Evolutionary conservation across 2,329 filamentous ascomycete species (phyloP).

Genomic region (Aphanocladium album): DNA sequence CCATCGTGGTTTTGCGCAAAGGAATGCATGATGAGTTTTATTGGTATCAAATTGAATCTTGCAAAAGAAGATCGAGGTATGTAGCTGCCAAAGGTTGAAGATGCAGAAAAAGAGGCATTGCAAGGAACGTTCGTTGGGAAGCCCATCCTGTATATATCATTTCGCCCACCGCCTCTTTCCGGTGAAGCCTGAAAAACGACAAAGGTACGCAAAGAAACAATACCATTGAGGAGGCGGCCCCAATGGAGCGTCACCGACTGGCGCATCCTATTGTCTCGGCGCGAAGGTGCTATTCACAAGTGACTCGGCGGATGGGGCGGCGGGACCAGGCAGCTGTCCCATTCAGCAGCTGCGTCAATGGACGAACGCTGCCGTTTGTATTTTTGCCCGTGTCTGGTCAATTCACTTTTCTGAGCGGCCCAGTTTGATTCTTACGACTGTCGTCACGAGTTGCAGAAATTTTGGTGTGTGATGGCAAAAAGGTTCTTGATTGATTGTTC

Average conservation of each 20-base stretch:
- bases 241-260: neutral
- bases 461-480: neutral
- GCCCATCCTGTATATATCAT: slow-evolving; percentile 7
- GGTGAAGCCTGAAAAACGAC: neutral
- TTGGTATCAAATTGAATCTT: neutral
- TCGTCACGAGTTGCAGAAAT: no score
- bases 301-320: neutral
- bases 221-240: neutral
- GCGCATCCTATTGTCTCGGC: neutral
- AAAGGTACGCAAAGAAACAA: neutral
- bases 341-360: neutral
- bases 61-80: neutral
- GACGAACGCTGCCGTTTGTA: neutral
- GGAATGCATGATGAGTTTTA: neutral
- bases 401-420: no score
- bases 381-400: no score
- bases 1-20: neutral
- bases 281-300: neutral
- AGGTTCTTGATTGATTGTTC: neutral
- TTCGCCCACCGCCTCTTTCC: slow-evolving; percentile 2
- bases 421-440: no score
- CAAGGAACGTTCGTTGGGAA: neutral
- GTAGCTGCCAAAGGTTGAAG: neutral
- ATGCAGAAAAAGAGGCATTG: neutral
- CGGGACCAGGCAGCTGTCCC: neutral